Evolutionary conservation across 768 basidiomycete species (phyloP).

Genomic region (Heimioporus sp.): DNA sequence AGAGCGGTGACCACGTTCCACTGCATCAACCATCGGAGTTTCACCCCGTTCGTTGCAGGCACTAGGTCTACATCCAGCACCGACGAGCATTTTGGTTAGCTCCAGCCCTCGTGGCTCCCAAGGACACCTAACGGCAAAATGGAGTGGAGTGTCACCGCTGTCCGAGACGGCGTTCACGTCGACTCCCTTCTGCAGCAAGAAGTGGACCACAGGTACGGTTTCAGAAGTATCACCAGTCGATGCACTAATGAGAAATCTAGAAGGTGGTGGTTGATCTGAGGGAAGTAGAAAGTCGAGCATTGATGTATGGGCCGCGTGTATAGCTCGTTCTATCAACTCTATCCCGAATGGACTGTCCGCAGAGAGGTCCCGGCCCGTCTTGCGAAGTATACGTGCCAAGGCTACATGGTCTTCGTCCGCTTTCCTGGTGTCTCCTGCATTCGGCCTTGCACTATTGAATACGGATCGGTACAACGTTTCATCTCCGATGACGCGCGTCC

Average conservation of each 20-base stretch:
- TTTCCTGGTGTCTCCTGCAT: not conserved
- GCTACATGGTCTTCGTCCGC: not conserved
- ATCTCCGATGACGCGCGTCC: not conserved
- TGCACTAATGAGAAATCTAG: not conserved
- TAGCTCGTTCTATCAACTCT: not conserved
- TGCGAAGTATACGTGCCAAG: not conserved
- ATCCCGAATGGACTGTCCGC: not conserved
- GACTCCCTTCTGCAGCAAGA: constrained; percentile 3
- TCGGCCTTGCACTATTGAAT: constrained; percentile 4
- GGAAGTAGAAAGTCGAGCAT: constrained; percentile 1
- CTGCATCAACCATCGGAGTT: too few species aligned
- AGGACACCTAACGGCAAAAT: not conserved
- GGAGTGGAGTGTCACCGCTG: not conserved
- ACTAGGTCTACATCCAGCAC: not conserved
- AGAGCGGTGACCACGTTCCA: too few species aligned
- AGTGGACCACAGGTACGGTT: not conserved
- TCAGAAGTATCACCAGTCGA: not conserved
- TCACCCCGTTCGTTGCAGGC: too few species aligned
- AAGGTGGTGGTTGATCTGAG: not conserved
- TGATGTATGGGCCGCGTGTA: not conserved
- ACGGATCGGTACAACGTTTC: not conserved
- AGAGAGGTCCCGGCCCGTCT: not conserved
- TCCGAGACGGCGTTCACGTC: not conserved
- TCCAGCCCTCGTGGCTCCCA: constrained; percentile 3
- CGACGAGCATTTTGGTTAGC: not conserved